Evolutionary conservation across 257 asterid species (phyloP).

Genomic region (Leptodermis oblonga): DNA sequence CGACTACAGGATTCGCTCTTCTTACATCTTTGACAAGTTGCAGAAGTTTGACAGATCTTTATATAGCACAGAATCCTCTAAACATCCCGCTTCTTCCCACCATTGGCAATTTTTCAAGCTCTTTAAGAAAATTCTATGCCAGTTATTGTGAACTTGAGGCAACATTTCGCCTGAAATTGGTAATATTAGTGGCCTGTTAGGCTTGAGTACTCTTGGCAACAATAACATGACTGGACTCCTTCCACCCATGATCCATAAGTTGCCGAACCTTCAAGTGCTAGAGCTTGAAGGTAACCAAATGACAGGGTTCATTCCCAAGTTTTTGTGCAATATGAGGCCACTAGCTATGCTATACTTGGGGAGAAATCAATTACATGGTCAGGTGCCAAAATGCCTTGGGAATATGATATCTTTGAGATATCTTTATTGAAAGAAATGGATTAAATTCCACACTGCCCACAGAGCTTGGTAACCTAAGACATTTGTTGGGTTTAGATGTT

Average conservation of each 20-base stretch:
- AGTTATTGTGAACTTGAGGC: background rate
- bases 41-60: background rate
- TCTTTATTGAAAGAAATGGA: background rate
- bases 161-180: constrained; percentile 4
- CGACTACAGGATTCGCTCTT: background rate
- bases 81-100: background rate
- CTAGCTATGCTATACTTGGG: background rate
- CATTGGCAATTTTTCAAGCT: background rate
- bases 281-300: background rate
- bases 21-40: background rate
- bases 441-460: background rate
- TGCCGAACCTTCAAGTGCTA: constrained; percentile 5
- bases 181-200: background rate
- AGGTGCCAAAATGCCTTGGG: constrained; percentile 8
- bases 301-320: constrained; percentile 5
- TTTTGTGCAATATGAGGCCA: background rate
- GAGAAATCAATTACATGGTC: background rate
- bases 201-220: background rate
- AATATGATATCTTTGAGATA: constrained; percentile 5
- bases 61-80: background rate
- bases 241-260: background rate
- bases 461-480: background rate
- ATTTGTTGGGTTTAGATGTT: background rate
- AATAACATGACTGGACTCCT: background rate
- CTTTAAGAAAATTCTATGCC: background rate